Base-by-base conservation (phyloP, 2,329 filamentous ascomycete species). In the Hymenotorrendiella dingleyae region DNA sequence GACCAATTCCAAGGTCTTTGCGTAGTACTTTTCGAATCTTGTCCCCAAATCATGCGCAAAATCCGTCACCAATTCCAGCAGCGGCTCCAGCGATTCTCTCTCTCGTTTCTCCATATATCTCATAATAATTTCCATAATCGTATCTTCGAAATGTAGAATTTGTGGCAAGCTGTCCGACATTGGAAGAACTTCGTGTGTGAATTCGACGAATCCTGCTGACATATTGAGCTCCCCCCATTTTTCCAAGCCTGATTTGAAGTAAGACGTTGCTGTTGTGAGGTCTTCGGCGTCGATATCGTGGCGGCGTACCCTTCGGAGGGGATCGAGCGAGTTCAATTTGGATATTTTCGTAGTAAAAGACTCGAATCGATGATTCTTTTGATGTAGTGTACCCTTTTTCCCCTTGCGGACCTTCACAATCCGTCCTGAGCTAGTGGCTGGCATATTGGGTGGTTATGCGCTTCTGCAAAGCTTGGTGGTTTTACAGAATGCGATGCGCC, bases 181-280 rank as follows among this genome's bases (percentile, higher is more conserved):
- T 42, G 86, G 82, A 54, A 77, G 72, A 35, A 87, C 80, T 61
- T 86, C 78, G 50, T 82, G 78, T 54, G 81, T 76, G 66, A 98
- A 97, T 30, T 73, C 70, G 36, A 79, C 78, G 60, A 95, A 98
- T 26, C 73, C 77, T 50, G 84, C 82, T 12, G 91, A 89, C 49
- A 96, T 72, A 66, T 97, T 97, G 64, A 94, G 77, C 56, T 97
- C 93, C 42, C 76, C 71, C 93, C 93, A 98, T 75, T 86, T 86
- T 50, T 89, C 80, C 50, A 97, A 70, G 1, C 87, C 82, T 34
- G 80, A 81, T 55, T 82, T 79, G 56, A 98, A 89, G 66, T 94
- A 93, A 16, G 91, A 96, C n/a, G 85, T 85, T 21, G 81, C 78
- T 17, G 82, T 74, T 47, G 82, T 78, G 58, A 83, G 72, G 64